These are phyloP conservation scores for Rugosomyces carneus DNA, from an alignment of 1,284 basidiomycete species.

Conservation along the genomic window DNA sequence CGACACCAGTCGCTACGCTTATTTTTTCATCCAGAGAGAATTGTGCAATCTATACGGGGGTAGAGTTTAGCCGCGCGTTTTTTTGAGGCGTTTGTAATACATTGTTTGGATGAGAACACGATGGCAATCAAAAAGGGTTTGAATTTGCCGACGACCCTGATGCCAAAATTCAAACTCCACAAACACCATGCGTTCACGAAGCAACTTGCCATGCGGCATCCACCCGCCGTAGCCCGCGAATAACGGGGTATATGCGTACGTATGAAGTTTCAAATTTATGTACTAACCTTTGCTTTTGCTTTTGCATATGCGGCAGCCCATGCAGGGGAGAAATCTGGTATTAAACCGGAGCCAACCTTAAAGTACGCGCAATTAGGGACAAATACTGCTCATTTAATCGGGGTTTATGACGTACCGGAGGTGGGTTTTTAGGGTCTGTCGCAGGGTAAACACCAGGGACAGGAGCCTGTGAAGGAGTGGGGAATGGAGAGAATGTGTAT, in stretches of 20 bases:
- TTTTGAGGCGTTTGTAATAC: too few relatives aligned
- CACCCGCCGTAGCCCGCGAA: neutral
- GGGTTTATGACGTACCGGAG: conserved; percentile 24
- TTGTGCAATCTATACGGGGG: conserved; percentile 28
- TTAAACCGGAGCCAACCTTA: conserved; percentile 30
- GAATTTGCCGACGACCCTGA: neutral
- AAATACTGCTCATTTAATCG: neutral
- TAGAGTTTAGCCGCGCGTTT: neutral
- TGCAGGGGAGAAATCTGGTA: conserved; percentile 45
- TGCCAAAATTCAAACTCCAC: too few relatives aligned
- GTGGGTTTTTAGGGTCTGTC: conserved; percentile 40
- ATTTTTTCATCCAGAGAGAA: conserved; percentile 48
- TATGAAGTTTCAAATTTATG: neutral
- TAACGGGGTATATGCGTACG: neutral
- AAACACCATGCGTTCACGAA: too few relatives aligned
- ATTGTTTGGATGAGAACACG: conserved; percentile 1
- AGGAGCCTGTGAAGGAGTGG: conserved; percentile 35
- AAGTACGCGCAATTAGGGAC: neutral
- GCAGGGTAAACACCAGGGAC: conserved; percentile 33
- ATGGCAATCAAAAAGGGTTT: neutral
- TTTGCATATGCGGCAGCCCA: conserved; percentile 44
- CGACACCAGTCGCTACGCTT: conserved; percentile 47
- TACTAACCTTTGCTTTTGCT: conserved; percentile 37
- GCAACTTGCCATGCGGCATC: conserved; percentile 2
- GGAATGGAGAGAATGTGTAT: conserved; percentile 38